These are phyloP conservation scores for Cokeromyces recurvatus DNA, from an alignment of 371 early-diverging fungal species.

Conservation along the genomic window DNA sequence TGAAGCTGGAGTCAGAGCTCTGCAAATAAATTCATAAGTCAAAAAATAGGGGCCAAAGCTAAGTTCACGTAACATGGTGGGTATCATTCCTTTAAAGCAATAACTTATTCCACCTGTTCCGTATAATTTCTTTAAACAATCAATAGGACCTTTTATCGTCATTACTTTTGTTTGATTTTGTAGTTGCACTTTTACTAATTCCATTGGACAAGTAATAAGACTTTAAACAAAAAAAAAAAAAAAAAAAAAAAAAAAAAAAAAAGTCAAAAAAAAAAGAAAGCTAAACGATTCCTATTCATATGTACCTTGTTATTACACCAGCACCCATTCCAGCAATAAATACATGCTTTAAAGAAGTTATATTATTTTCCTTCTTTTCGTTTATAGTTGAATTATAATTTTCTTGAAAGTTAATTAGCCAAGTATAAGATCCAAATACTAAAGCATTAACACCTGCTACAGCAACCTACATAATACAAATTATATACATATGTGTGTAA, in stretches of 20 bases:
- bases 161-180: slow-evolving; percentile 46
- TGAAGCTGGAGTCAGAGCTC: slow-evolving; percentile 22
- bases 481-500: no score
- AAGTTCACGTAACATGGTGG: slow-evolving; percentile 67
- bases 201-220: slow-evolving; percentile 60
- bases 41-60: slow-evolving; percentile 79
- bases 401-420: slow-evolving; percentile 48
- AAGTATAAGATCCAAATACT: slow-evolving; percentile 64
- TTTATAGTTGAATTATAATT: neutral
- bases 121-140: slow-evolving; percentile 57
- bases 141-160: slow-evolving; percentile 46
- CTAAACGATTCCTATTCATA: no score
- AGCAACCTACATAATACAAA: slow-evolving; percentile 44
- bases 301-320: slow-evolving; percentile 58
- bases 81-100: slow-evolving; percentile 61
- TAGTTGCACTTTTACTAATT: slow-evolving; percentile 61
- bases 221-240: slow-evolving; percentile 3
- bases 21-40: slow-evolving; percentile 61
- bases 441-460: slow-evolving; percentile 64
- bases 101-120: slow-evolving; percentile 54
- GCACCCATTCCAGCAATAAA: slow-evolving; percentile 63
- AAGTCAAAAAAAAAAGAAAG: no score
- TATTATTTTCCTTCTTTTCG: no score
- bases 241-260: no score
- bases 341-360: slow-evolving; percentile 30